A percentile compares a stretch with the other conserved stretches of the same genome.
phyloP scores from a whole-genome alignment of 2,329 filamentous ascomycete genomes.

The Sarocladium oryzae region DNA sequence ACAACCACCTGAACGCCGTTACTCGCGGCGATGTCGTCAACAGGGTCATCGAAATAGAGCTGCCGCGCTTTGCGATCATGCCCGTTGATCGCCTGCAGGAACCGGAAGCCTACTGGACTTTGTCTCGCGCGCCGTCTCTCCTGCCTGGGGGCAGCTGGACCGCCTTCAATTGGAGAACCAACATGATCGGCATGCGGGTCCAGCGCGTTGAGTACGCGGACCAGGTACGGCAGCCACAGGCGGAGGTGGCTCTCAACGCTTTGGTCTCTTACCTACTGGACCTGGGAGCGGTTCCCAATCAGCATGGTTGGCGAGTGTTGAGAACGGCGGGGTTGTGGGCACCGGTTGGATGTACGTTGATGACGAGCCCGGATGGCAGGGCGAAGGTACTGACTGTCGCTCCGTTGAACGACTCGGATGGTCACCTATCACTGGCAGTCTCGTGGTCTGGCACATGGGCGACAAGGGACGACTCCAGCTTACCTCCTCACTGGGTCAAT shows the following conservation, averaged over 20 bases:
- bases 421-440: constrained; percentile 50
- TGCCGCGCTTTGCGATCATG: constrained; percentile 57
- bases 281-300: constrained; percentile 53
- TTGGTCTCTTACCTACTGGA: constrained; percentile 57
- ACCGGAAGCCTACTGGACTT: constrained; percentile 51
- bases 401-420: constrained; percentile 53
- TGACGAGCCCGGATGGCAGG: constrained; percentile 44
- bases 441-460: constrained; percentile 51
- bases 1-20: constrained; percentile 50
- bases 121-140: constrained; percentile 42
- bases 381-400: constrained; percentile 46
- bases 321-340: constrained; percentile 54
- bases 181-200: constrained; percentile 53
- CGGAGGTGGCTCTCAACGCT: constrained; percentile 50
- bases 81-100: constrained; percentile 50
- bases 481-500: constrained; percentile 55
- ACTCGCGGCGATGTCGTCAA: constrained; percentile 60
- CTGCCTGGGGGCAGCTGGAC: constrained; percentile 60
- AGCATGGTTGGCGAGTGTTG: constrained; percentile 51
- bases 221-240: constrained; percentile 46
- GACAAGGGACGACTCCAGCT: constrained; percentile 39
- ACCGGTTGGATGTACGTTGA: constrained; percentile 49
- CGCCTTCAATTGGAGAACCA: constrained; percentile 59
- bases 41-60: constrained; percentile 58
- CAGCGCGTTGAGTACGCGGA: constrained; percentile 58